Percentiles rank a stretch among this genome's conserved stretches.
These are phyloP conservation scores for Hemisphaericaspora subhashii DNA, from an alignment of 1,139 yeast genomes.

Conservation along the genomic window DNA sequence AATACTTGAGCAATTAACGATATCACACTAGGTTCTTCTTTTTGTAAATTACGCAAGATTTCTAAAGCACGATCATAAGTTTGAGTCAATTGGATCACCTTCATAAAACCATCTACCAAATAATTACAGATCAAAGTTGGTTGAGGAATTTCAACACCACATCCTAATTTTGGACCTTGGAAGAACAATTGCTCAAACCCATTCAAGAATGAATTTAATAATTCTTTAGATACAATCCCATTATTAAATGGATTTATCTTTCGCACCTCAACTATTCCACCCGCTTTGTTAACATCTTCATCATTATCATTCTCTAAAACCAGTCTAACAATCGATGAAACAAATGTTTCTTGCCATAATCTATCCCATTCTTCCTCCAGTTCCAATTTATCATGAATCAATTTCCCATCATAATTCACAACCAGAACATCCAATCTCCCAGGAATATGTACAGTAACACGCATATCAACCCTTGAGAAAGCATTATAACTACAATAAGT, in stretches of 20 bases:
- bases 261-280: conserved; percentile 54
- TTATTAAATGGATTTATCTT: conserved; percentile 58
- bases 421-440: conserved; percentile 54
- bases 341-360: conserved; percentile 69
- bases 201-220: conserved; percentile 55
- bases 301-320: conserved; percentile 70
- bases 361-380: conserved; percentile 39
- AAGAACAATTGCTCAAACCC: conserved; percentile 65
- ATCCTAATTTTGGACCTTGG: conserved; percentile 65
- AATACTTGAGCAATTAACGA: conserved; percentile 57
- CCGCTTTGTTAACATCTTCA: conserved; percentile 43
- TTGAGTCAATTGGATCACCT: conserved; percentile 65
- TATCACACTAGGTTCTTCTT: conserved; percentile 50
- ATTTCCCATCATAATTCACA: conserved; percentile 47
- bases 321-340: conserved; percentile 65
- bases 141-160: conserved; percentile 67
- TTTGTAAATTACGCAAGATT: conserved; percentile 45
- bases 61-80: conserved; percentile 58
- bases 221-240: conserved; percentile 35
- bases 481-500: conserved; percentile 49
- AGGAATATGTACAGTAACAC: conserved; percentile 70
- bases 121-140: conserved; percentile 71
- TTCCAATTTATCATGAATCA: conserved; percentile 38
- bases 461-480: conserved; percentile 65
- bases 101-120: conserved; percentile 72